Evolutionary conservation across 2,329 filamentous ascomycete genomes (phyloP).

Genomic region (Paecilomyces formosus): DNA sequence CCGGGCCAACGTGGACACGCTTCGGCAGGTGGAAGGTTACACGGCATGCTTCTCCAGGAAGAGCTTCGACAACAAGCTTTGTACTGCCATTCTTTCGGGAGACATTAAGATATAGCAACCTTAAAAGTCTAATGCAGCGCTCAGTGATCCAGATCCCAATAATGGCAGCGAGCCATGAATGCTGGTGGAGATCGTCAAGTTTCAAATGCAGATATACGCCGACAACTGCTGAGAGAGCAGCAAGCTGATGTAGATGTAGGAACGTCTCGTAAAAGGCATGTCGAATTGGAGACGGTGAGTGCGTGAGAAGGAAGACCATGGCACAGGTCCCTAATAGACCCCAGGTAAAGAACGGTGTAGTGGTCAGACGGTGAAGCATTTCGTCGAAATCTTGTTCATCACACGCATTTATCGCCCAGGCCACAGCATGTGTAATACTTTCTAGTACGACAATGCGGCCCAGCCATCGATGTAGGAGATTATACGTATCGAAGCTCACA

Average conservation of each 20-base stretch:
- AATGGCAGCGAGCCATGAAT: conserved; percentile 29
- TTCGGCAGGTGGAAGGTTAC: conserved; percentile 54
- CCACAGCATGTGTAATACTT: conserved; percentile 60
- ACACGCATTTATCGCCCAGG: conserved; percentile 68
- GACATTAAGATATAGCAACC: conserved; percentile 49
- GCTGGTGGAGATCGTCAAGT: conserved; percentile 34
- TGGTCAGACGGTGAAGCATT: conserved; percentile 24
- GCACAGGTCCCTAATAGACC: conserved; percentile 37
- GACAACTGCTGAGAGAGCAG: conserved; percentile 35
- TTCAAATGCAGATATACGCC: conserved; percentile 39
- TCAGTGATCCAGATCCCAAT: conserved; percentile 34
- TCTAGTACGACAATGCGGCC: conserved; percentile 69
- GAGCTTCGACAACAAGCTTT: conserved; percentile 49
- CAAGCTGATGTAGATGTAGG: conserved; percentile 40
- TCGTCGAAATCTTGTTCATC: conserved; percentile 23
- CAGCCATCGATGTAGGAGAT: conserved; percentile 78
- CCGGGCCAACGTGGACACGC: conserved; percentile 46
- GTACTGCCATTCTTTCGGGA: conserved; percentile 43
- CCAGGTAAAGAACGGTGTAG: conserved; percentile 36
- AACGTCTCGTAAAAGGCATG: conserved; percentile 43
- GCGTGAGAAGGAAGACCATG: conserved; percentile 33
- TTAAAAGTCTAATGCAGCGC: conserved; percentile 39
- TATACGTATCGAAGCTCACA: conserved; percentile 95
- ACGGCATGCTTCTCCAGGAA: conserved; percentile 53
- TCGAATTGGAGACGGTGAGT: conserved; percentile 38